Conservation (phyloP, 2,329 filamentous ascomycete species). For the Hypomyces perniciosus region DNA sequence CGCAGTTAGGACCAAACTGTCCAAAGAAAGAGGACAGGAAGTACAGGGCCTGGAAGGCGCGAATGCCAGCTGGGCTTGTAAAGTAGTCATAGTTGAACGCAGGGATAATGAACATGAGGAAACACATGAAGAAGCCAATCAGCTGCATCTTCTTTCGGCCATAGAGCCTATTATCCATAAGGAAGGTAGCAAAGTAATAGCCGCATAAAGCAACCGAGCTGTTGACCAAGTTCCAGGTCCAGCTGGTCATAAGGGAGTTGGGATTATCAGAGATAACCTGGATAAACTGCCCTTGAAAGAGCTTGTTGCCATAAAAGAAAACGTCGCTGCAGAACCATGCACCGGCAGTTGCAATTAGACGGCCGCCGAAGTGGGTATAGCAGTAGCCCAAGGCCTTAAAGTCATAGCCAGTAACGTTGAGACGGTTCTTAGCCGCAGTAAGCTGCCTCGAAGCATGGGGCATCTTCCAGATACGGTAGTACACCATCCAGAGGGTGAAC, state of each 20-base stretch:
- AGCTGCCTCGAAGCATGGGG: slow-evolving; percentile 79
- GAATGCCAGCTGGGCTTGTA: slow-evolving; percentile 62
- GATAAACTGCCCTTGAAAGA: slow-evolving; percentile 92
- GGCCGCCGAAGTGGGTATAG: slow-evolving; percentile 76
- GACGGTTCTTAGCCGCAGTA: slow-evolving; percentile 74
- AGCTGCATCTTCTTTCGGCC: slow-evolving; percentile 96
- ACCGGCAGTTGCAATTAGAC: slow-evolving; percentile 78
- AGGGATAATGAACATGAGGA: slow-evolving; percentile 87
- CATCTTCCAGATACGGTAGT: slow-evolving; percentile 96
- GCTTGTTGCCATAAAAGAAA: slow-evolving; percentile 99
- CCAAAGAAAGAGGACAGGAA: slow-evolving; percentile 98
- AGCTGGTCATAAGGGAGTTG: slow-evolving; percentile 72
- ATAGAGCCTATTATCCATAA: slow-evolving; percentile 95
- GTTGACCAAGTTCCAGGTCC: slow-evolving; percentile 92
- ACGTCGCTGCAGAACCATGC: slow-evolving; percentile 96
- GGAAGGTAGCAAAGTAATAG: slow-evolving; percentile 82
- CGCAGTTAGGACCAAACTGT: slow-evolving; percentile 93
- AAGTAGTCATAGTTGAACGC: slow-evolving; percentile 87
- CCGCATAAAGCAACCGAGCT: slow-evolving; percentile 77
- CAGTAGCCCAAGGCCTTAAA: slow-evolving; percentile 73
- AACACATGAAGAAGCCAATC: slow-evolving; percentile 85
- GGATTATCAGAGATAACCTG: slow-evolving; percentile 65
- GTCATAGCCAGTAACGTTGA: slow-evolving; percentile 87
- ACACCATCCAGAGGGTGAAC: slow-evolving; percentile 89
- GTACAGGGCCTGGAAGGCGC: slow-evolving; percentile 97